Evolutionary conservation across 2,329 filamentous ascomycete genomes (phyloP).

Genomic region (Raffaelea ambrosiae): DNA sequence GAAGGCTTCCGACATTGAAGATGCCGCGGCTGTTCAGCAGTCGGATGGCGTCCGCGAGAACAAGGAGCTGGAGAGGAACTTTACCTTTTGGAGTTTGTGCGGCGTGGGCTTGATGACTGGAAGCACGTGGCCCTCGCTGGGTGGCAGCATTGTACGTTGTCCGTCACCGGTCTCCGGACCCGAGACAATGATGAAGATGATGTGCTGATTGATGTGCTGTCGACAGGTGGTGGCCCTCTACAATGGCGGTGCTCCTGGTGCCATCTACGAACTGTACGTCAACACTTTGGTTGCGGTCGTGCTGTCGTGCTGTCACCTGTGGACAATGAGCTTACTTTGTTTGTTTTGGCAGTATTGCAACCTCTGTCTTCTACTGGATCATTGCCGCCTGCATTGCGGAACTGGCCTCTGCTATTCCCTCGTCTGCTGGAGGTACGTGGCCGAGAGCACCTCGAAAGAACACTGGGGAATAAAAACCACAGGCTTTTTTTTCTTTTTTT

Average conservation of each 20-base stretch:
- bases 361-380: constrained; percentile 45
- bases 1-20: not conserved
- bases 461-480: too few relatives aligned
- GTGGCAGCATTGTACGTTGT: not conserved
- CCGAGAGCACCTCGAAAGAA: too few relatives aligned
- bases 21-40: not conserved
- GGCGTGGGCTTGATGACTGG: not conserved
- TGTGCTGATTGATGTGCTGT: not conserved
- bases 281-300: not conserved
- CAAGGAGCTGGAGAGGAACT: not conserved
- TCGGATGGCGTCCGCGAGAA: not conserved
- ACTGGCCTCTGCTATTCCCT: constrained; percentile 53
- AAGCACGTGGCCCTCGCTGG: not conserved
- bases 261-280: constrained; percentile 5
- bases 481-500: too few relatives aligned
- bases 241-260: constrained; percentile 5
- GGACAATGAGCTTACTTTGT: too few relatives aligned
- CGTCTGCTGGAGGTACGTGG: constrained; percentile 34
- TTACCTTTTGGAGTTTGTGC: not conserved
- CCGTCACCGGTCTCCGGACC: not conserved
- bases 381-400: constrained; percentile 52
- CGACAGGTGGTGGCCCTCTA: constrained; percentile 2
- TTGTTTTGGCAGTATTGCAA: constrained; percentile 22
- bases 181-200: not conserved
- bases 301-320: too few relatives aligned